Base-by-base conservation (phyloP, 805 yeast species). In the Wickerhamomyces strasburgensis region DNA sequence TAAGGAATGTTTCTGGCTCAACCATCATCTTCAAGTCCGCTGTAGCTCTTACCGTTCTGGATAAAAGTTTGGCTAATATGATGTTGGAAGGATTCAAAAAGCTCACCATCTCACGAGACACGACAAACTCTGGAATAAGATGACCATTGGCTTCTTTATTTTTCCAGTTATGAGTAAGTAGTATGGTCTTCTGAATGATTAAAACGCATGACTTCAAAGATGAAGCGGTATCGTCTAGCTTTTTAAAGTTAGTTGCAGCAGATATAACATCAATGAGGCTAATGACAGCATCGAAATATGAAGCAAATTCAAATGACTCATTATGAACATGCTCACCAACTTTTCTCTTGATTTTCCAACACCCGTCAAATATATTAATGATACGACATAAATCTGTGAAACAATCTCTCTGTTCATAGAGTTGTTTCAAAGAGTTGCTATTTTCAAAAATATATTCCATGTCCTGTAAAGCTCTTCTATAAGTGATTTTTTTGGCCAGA, bases 251-350 rank as follows among this genome's bases (percentile, higher is more conserved):
- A 1, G 54, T 49, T 6, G 72, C 55, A 10, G 60, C 54, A 39
- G 65, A 64, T 3, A 70, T 64, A 13, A 73, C 61, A 24, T 63
- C 63, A 29, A 68, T 60, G 16, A 73, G 44, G 0, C 72, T 67
- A 4, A 68, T 57, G 0, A 78, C 67, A 36, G 68, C 66, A 38
- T 70, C 72, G 34, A 72, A 62, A 46, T 78, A 78, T 2, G 70
- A 55, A 14, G 68, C 63, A 45, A 69, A 78, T 29, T 67, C 73
- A 19, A 62, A 62, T 28, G 66, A 64, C 49, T 82, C 87, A 35
- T 65, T 66, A 38, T 73, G 73, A 21, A 81, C 84, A 59, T 83
- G 90, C 6, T 78, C 80, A 9, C 87, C 90, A 30, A 66, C 65
- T 43, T 78, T 79, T 40, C 87, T 67, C 38, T 56, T 64, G 19